phyloP scores from a whole-genome alignment of 1,284 basidiomycete genomes.

The Hypsizygus ulmarius region DNA sequence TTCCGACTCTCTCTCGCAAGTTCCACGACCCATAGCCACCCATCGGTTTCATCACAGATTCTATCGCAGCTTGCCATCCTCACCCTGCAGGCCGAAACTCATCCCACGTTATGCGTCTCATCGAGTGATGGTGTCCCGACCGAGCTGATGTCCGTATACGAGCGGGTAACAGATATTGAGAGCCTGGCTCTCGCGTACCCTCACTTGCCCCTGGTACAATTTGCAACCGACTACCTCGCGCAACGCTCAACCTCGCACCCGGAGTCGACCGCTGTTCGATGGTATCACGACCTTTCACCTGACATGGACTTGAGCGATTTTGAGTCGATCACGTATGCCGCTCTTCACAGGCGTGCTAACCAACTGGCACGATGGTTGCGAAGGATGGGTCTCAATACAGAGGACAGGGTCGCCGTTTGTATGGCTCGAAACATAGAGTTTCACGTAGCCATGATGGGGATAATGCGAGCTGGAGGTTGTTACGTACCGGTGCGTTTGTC shows the following conservation, averaged over 20 bases:
- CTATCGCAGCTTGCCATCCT: slow-evolving; percentile 24
- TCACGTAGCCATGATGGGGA: slow-evolving; percentile 44
- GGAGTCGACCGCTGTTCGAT: slow-evolving; percentile 34
- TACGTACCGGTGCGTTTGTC: slow-evolving; percentile 46
- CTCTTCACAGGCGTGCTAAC: slow-evolving; percentile 39
- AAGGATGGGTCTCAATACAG: slow-evolving; percentile 34
- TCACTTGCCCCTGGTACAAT: slow-evolving; percentile 21
- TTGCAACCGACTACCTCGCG: slow-evolving; percentile 40
- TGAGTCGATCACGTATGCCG: slow-evolving; percentile 36
- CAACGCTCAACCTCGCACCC: slow-evolving; percentile 31
- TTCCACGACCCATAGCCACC: slow-evolving; percentile 18
- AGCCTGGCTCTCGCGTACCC: slow-evolving; percentile 25
- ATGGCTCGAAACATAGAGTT: slow-evolving; percentile 44
- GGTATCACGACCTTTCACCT: slow-evolving; percentile 37
- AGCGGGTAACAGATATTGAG: slow-evolving; percentile 29
- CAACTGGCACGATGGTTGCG: slow-evolving; percentile 44
- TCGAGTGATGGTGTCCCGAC: slow-evolving; percentile 27
- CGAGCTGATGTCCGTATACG: slow-evolving; percentile 34
- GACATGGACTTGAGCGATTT: slow-evolving; percentile 16
- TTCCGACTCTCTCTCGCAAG: slow-evolving; percentile 13
- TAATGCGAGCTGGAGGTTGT: slow-evolving; percentile 51
- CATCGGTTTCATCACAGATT: slow-evolving; percentile 23
- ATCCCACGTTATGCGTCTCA: slow-evolving; percentile 18
- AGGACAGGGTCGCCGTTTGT: slow-evolving; percentile 49
- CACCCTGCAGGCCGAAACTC: slow-evolving; percentile 14